These are phyloP conservation scores for Thermoascus crustaceus DNA, from an alignment of 2,329 filamentous ascomycete species.

Conservation along the genomic window DNA sequence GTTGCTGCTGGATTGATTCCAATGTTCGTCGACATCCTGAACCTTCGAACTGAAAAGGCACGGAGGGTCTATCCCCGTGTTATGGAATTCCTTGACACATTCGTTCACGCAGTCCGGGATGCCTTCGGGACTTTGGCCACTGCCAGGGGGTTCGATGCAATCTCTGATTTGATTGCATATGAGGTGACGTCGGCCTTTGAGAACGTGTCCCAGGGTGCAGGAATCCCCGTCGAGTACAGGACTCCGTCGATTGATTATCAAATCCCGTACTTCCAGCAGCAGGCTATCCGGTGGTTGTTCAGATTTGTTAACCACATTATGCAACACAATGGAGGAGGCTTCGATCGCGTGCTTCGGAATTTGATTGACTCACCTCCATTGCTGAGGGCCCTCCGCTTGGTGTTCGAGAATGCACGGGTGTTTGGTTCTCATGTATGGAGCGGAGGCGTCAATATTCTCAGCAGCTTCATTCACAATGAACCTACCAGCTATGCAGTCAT, in stretches of 20 bases:
- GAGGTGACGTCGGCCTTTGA: slow-evolving; percentile 65
- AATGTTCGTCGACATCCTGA: slow-evolving; percentile 80
- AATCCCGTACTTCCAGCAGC: slow-evolving; percentile 87
- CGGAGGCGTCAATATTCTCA: slow-evolving; percentile 81
- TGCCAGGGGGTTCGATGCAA: slow-evolving; percentile 77
- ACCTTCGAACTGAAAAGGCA: slow-evolving; percentile 70
- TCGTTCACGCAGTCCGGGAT: slow-evolving; percentile 77
- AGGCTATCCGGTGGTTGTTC: slow-evolving; percentile 85
- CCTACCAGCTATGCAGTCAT: slow-evolving; percentile 96
- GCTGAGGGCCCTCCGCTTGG: slow-evolving; percentile 66
- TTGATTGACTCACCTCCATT: slow-evolving; percentile 87
- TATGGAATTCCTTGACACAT: slow-evolving; percentile 76
- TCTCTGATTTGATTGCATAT: slow-evolving; percentile 76
- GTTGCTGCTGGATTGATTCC: slow-evolving; percentile 84
- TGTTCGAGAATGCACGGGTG: slow-evolving; percentile 68
- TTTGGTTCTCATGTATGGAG: slow-evolving; percentile 97
- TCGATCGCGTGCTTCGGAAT: slow-evolving; percentile 83
- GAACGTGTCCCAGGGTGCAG: slow-evolving; percentile 58
- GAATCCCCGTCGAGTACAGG: slow-evolving; percentile 62
- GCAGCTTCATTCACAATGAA: slow-evolving; percentile 97
- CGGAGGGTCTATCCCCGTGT: slow-evolving; percentile 77
- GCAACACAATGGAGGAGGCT: slow-evolving; percentile 70
- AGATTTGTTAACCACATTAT: slow-evolving; percentile 97
- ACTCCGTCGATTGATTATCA: slow-evolving; percentile 86
- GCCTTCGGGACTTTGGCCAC: slow-evolving; percentile 76